Conservation (phyloP, 441 rosid genomes). For the Omphalea diandra region DNA sequence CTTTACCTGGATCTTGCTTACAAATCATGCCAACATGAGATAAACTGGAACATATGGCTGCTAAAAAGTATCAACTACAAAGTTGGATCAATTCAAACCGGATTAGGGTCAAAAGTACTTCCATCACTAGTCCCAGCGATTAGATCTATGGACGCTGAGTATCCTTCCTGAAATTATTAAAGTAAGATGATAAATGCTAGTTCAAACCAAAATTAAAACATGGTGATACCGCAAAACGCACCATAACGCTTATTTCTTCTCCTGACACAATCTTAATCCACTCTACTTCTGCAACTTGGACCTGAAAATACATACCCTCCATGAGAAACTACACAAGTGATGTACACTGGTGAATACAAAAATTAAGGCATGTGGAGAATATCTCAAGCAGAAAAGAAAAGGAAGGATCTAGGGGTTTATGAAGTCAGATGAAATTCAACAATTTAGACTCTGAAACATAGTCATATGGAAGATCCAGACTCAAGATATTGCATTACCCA, state of each 20-base stretch:
- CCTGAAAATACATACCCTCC: constrained; percentile 47
- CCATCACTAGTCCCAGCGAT: constrained; percentile 76
- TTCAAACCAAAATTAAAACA: constrained; percentile 16
- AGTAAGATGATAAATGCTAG: constrained; percentile 21
- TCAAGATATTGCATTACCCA: not conserved
- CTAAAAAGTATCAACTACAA: constrained; percentile 10
- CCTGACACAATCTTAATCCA: constrained; percentile 85
- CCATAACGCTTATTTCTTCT: constrained; percentile 87
- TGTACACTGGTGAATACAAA: constrained; percentile 3
- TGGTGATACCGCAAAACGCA: constrained; percentile 32
- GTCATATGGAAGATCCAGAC: not conserved
- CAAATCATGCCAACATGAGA: constrained; percentile 6
- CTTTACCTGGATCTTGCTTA: not conserved
- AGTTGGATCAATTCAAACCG: constrained; percentile 44
- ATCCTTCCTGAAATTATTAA: constrained; percentile 71
- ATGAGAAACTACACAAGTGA: constrained; percentile 22
- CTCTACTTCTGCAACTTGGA: constrained; percentile 87
- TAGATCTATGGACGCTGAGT: constrained; percentile 52
- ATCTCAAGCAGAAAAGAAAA: not conserved
- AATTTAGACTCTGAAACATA: not conserved
- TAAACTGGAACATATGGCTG: constrained; percentile 18
- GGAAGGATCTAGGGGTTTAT: not conserved
- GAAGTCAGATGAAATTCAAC: not conserved
- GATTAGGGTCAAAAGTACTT: constrained; percentile 65
- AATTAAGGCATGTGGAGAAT: constrained; percentile 3